A percentile compares a stretch with the other conserved stretches of the same genome.
Conservation (phyloP, 352 stramenopile species). For the Plasmopara viticola region DNA sequence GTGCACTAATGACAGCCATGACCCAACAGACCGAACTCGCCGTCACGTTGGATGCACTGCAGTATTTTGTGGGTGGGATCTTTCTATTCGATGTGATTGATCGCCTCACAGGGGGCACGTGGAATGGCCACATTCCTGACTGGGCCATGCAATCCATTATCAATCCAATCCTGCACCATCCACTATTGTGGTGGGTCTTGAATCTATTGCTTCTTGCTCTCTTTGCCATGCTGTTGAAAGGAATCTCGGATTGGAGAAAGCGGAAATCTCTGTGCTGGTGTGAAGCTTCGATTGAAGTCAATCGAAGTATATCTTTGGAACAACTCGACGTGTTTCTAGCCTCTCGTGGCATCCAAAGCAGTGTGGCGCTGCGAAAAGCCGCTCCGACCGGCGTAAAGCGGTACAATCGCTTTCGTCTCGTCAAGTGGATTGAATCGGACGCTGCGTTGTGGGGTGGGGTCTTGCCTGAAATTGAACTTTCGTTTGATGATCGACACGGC, state of each 20-base stretch:
- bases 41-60: constrained; percentile 82
- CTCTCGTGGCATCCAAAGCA: constrained; percentile 17
- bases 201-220: constrained; percentile 82
- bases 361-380: constrained; percentile 24
- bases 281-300: constrained; percentile 74
- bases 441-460: constrained; percentile 77
- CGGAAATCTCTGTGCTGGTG: constrained; percentile 78
- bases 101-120: constrained; percentile 88
- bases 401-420: constrained; percentile 74
- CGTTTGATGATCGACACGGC: constrained; percentile 51
- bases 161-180: constrained; percentile 36
- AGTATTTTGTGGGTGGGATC: constrained; percentile 89
- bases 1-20: constrained; percentile 79
- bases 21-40: constrained; percentile 54
- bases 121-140: constrained; percentile 83
- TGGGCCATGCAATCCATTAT: constrained; percentile 55
- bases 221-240: constrained; percentile 45
- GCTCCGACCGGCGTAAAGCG: constrained; percentile 19
- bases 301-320: constrained; percentile 32
- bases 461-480: constrained; percentile 71
- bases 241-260: constrained; percentile 38
- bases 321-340: constrained; percentile 29
- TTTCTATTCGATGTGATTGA: constrained; percentile 95
- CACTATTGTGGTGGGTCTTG: constrained; percentile 84
- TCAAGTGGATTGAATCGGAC: constrained; percentile 89